Evolutionary conservation across 192 early-diverging fungal genomes (phyloP).

Genomic region (Neocallimastix lanati): DNA sequence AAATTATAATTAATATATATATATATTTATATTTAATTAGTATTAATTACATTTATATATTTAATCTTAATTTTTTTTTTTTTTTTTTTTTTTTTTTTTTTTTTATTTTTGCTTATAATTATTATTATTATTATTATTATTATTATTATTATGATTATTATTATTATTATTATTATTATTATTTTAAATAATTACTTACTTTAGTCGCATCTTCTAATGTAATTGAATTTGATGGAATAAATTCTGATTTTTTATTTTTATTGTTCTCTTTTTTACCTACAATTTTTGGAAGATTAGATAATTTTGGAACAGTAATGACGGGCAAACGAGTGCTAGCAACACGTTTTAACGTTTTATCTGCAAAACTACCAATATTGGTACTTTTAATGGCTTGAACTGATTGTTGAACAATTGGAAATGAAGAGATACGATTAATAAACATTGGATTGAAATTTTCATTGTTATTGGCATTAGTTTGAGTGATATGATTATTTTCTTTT

Average conservation of each 20-base stretch:
- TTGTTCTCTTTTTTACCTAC: neutral
- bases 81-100: too few relatives aligned
- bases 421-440: neutral
- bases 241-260: neutral
- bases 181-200: neutral
- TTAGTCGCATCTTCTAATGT: neutral
- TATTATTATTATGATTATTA: too few relatives aligned
- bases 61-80: too few relatives aligned
- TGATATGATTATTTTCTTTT: too few relatives aligned
- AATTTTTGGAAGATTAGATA: neutral
- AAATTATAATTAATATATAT: too few relatives aligned
- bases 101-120: too few relatives aligned
- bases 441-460: neutral
- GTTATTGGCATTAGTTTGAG: neutral
- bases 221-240: neutral
- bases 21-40: too few relatives aligned
- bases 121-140: too few relatives aligned
- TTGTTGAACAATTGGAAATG: neutral
- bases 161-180: too few relatives aligned
- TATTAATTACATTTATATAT: too few relatives aligned
- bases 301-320: neutral
- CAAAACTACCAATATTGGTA: neutral
- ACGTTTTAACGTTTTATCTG: neutral
- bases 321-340: neutral
- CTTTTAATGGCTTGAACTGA: neutral